phyloP scores from a whole-genome alignment of 305 asterid genomes.

The Fraxinus velutina region DNA sequence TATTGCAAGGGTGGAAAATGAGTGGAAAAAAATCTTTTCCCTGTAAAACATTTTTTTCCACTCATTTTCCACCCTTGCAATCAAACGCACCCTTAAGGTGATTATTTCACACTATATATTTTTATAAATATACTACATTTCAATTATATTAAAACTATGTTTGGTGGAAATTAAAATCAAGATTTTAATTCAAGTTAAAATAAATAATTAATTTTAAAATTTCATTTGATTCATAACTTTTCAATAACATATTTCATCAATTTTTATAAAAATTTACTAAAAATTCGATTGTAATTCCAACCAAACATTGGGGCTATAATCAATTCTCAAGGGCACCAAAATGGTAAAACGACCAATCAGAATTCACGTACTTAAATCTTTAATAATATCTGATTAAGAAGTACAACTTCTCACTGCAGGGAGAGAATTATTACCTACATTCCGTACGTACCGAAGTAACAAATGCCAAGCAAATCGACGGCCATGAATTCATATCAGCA shows the following conservation, averaged over 20 bases:
- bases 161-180: background rate
- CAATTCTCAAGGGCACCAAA: background rate
- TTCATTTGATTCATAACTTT: background rate
- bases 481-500: background rate
- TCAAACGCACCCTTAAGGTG: no score
- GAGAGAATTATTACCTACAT: background rate
- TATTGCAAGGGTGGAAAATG: no score
- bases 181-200: no score
- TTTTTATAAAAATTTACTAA: no score
- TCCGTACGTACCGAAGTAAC: background rate
- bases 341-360: background rate
- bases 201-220: no score
- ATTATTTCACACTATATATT: no score
- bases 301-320: background rate
- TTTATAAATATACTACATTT: no score
- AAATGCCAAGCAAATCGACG: slow-evolving; percentile 21
- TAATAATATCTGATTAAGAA: background rate
- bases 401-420: background rate
- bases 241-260: no score
- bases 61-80: no score
- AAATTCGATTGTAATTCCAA: background rate
- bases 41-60: no score
- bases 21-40: no score
- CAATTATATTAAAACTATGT: no score
- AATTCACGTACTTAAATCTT: background rate